Base-by-base conservation (phyloP, 352 stramenopile species). In the Pythium oligandrum region DNA sequence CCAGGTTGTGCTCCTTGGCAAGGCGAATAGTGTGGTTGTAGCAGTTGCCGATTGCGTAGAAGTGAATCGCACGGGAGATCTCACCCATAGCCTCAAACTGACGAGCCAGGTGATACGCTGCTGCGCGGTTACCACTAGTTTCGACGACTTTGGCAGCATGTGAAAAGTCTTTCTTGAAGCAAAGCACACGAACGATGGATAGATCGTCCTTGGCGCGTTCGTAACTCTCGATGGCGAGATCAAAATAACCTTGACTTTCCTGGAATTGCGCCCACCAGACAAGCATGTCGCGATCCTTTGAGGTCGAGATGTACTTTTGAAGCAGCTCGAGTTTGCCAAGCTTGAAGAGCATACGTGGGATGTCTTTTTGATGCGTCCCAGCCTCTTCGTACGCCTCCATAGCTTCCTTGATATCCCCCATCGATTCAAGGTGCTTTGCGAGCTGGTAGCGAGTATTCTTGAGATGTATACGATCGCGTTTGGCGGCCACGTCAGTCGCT, bases 221-320 rank as follows among this genome's bases (percentile, higher is more conserved):
- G 70, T 98, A 98, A 51, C 72, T 96, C 33, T 91, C 80, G 17
- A 90, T 83, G 8, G 94, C 94, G 4, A 70, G 59, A 54, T 96
- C 89, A 12, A 95, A 86, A 32, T 97, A 68, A 1, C 88, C 87
- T 32, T 93, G 76, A 57, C 78, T 95, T 65, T 98, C 89, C 51
- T 92, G 79, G 61, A 97, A 98, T 52, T 96, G 81, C 2, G 87
- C 95, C 89, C 89, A 98, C 93, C 93, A 98, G 40, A 93, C 85
- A 4, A 91, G 63, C 11, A 98, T 63, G 12, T 95, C 72, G 4
- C 75, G 71, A 61, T 98, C 83, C 37, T 92, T 93, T 2, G 71
- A 87, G n/a, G 86, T 81, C 2, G 74, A 63, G 30, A 98, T 75
- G 63, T 98, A 98, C 44, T 90, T 86, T 48, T 98, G 82, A 42